phyloP scores from a whole-genome alignment of 2,329 filamentous ascomycete genomes.

The Colletotrichum sp. region DNA sequence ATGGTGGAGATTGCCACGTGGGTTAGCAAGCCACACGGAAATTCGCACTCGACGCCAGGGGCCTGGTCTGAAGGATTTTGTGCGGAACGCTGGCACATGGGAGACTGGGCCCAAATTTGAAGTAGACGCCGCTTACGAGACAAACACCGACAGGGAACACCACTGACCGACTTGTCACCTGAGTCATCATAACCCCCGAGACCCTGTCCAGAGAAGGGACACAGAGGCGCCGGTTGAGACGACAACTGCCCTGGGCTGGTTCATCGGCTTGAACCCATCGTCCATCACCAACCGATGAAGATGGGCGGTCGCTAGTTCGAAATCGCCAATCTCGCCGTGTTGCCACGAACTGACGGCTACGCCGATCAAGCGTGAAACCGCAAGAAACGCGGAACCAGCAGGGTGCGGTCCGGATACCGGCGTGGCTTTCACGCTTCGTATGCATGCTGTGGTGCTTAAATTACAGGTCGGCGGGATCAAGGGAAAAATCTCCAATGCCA shows the following conservation, averaged over 20 bases:
- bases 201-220: not conserved
- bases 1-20: conserved; percentile 18
- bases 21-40: conserved; percentile 11
- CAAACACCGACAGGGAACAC: not conserved
- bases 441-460: not conserved
- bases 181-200: not conserved
- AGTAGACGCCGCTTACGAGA: not conserved
- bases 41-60: conserved; percentile 2
- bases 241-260: not conserved
- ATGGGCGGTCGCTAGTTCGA: not conserved
- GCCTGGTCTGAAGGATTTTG: not conserved
- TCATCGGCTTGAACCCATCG: not conserved
- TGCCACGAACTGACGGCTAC: not conserved
- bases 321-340: not conserved
- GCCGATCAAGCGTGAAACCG: not conserved
- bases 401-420: not conserved
- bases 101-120: not conserved
- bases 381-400: not conserved
- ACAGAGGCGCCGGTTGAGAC: not conserved
- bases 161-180: not conserved
- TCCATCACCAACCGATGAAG: not conserved
- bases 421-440: not conserved
- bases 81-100: conserved; percentile 15
- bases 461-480: not conserved
- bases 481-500: conserved; percentile 4